phyloP scores from a whole-genome alignment of 1,284 basidiomycete genomes.

The Malassezia slooffiae region DNA sequence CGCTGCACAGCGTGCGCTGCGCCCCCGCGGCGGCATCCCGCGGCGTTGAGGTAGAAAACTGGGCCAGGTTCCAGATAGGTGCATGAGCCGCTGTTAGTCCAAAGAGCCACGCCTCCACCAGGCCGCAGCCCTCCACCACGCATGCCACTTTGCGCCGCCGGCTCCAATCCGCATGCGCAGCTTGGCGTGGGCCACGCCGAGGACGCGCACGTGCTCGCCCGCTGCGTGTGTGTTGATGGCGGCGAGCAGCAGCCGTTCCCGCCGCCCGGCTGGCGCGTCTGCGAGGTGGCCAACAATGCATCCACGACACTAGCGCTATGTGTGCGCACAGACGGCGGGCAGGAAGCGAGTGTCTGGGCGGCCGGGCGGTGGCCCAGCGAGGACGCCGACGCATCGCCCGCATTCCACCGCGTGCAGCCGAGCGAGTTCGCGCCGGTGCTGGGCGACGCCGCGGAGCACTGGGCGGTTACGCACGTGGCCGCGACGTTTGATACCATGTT shows the following conservation, averaged over 20 bases:
- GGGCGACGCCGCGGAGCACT: too few species aligned
- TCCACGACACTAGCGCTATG: not conserved
- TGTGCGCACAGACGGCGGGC: not conserved
- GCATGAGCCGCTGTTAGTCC: not conserved
- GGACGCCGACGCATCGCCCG: not conserved
- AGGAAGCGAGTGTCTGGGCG: not conserved
- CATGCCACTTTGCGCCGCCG: constrained; percentile 3
- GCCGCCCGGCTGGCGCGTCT: not conserved
- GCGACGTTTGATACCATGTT: constrained; percentile 11
- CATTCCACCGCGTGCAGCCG: not conserved
- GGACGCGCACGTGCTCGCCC: not conserved
- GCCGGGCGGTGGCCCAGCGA: too few species aligned
- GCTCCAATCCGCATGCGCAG: constrained; percentile 12
- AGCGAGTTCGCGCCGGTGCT: not conserved
- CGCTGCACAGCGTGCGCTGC: constrained; percentile 39
- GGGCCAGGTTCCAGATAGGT: not conserved
- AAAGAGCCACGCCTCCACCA: not conserved
- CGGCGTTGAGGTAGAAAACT: constrained; percentile 1
- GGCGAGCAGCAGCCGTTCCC: not conserved
- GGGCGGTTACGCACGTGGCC: not conserved
- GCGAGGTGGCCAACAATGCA: not conserved
- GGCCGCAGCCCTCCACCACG: not conserved
- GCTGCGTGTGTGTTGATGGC: not conserved
- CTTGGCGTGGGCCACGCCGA: constrained; percentile 11
- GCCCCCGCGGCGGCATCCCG: constrained; percentile 21